Base-by-base conservation (phyloP, 768 basidiomycete genomes). In the Floccularia luteovirens region DNA sequence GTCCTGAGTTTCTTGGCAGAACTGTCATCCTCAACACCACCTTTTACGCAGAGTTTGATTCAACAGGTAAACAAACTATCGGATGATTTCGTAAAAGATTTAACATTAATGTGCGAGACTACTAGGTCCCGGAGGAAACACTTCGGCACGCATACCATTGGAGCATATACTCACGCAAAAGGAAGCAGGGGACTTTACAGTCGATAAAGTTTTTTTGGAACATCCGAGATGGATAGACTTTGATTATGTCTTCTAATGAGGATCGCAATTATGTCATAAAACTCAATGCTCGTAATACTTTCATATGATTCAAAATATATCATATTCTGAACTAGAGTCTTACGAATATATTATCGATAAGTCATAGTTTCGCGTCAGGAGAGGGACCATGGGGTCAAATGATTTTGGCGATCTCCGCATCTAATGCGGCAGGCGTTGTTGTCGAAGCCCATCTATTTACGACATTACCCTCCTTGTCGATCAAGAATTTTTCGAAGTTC, bases 401-500 rank as follows among this genome's bases (percentile, higher is more conserved):
- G 39, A 84, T 66, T 57, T 80, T 82, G 42, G 74, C 75, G 30
- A 90, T 63, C 41, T 77, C 77, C 30, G 58, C 58, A 33, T 77
- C 82, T 43, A 90, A 75, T 10, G 70, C 64, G 13, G 72, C 64
- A 19, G 85, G 84, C 2, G 79, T 70, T 2, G 84, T 88, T 11
- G 80, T 85, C 13, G 82, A 82, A 3, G 81, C 79, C 82, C 85
- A 90, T 41, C 75, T 76, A 49, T 81, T 63, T 17, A 84, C 76
- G 11, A 89, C 83, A 1, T 77, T 73, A 23, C 89, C 88, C 31
- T 88, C 66, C 60, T 77, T 77, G 59, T 90, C 73, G 31, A 93
- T 62, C 42, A 93, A 65, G 67, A 92, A 93, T 58, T 89, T 89
- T 60, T 89, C 87, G 59, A 90, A 90, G 61, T 91, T 91, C 90